These are phyloP conservation scores for Mycocentrospora acerina DNA, from an alignment of 2,329 filamentous ascomycete species.

Conservation along the genomic window DNA sequence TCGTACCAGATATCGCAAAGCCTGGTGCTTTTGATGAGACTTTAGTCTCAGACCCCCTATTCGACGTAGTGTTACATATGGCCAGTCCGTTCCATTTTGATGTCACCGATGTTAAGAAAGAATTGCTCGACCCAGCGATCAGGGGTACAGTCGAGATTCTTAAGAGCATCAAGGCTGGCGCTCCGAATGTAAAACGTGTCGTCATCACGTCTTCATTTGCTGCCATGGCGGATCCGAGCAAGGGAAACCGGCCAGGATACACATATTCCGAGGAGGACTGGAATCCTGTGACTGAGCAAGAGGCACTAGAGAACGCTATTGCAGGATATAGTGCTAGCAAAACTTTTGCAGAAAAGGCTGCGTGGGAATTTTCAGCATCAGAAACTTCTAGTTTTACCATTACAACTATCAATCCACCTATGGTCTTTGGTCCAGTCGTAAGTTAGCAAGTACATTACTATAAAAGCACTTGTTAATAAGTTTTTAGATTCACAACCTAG, in stretches of 20 bases:
- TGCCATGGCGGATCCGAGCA: conserved; percentile 56
- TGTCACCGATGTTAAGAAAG: conserved; percentile 6
- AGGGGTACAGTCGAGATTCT: conserved; percentile 47
- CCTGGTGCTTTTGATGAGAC: conserved; percentile 67
- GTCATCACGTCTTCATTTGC: conserved; percentile 66
- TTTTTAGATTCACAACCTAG: conserved; percentile 56
- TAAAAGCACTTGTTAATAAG: conserved; percentile 11
- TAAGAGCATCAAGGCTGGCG: conserved; percentile 57
- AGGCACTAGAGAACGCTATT: conserved; percentile 42
- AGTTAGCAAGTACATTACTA: no score
- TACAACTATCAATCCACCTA: conserved; percentile 52
- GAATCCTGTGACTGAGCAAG: conserved; percentile 53
- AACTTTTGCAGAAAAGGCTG: conserved; percentile 56
- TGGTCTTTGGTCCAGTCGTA: conserved; percentile 54
- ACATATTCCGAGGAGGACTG: conserved; percentile 57
- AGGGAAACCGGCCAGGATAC: conserved; percentile 52
- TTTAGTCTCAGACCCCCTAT: conserved; percentile 63
- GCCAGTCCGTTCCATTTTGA: conserved; percentile 68
- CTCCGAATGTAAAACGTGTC: conserved; percentile 67
- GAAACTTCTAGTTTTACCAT: conserved; percentile 54
- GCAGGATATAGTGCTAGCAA: conserved; percentile 48
- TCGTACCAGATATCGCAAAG: conserved; percentile 72
- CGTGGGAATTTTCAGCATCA: conserved; percentile 49
- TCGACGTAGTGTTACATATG: conserved; percentile 63
- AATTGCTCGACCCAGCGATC: conserved; percentile 53